These are phyloP conservation scores for Arabidopsis lyrata DNA, from an alignment of 441 rosid species.

Conservation along the genomic window DNA sequence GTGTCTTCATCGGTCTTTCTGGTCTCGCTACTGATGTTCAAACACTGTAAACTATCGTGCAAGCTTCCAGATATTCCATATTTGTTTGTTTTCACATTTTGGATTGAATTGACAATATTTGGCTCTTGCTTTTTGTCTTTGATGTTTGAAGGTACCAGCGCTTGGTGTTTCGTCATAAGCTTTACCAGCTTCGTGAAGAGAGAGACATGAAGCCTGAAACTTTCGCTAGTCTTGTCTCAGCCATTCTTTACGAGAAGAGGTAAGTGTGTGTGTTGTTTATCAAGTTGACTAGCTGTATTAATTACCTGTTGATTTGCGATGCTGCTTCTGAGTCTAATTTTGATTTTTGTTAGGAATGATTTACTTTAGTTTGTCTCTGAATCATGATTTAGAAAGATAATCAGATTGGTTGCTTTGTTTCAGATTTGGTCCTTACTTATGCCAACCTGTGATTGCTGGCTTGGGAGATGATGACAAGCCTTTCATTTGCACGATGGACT, in stretches of 20 bases:
- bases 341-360: conserved; percentile 13
- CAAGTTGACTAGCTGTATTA: background rate
- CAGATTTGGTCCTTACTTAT: conserved; percentile 98
- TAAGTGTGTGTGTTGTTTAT: conserved; percentile 32
- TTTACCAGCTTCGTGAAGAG: conserved; percentile 92
- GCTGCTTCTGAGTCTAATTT: too few species aligned
- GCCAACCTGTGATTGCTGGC: conserved; percentile 97
- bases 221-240: conserved; percentile 93
- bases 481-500: conserved; percentile 98
- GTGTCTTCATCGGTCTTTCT: conserved; percentile 82
- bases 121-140: conserved; percentile 10
- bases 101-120: background rate
- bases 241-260: conserved; percentile 97
- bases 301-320: too few species aligned
- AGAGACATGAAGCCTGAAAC: conserved; percentile 99
- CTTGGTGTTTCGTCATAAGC: conserved; percentile 84
- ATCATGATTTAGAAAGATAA: conserved; percentile 20
- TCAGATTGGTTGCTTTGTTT: conserved; percentile 23
- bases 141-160: conserved; percentile 77
- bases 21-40: conserved; percentile 94
- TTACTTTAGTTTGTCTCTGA: conserved; percentile 5
- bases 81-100: background rate
- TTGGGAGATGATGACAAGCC: conserved; percentile 93
- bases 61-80: background rate
- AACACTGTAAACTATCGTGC: conserved; percentile 62